A percentile compares a stretch with the other conserved stretches of the same genome.
Conservation (phyloP, 2,329 filamentous ascomycete species). For the Penicillium sp. region DNA sequence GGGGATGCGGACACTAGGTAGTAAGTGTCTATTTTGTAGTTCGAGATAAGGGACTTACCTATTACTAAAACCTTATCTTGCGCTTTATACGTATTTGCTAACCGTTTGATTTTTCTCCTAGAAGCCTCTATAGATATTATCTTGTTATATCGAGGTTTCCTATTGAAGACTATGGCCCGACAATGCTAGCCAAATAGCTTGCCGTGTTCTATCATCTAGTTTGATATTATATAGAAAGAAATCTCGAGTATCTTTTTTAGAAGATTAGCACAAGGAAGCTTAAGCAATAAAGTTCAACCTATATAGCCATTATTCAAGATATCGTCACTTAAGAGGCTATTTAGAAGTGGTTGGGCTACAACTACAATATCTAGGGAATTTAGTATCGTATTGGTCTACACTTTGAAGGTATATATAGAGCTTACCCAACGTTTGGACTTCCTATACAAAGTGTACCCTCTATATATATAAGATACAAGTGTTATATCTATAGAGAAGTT, state of each 20-base stretch:
- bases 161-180: slow-evolving; percentile 5
- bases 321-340: slow-evolving; percentile 6
- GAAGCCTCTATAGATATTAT: slow-evolving; percentile 8
- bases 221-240: slow-evolving; percentile 3
- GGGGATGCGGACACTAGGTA: slow-evolving; percentile 8
- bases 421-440: slow-evolving; percentile 6
- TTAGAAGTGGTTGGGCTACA: slow-evolving; percentile 3
- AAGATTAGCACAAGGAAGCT: background rate
- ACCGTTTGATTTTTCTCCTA: slow-evolving; percentile 5
- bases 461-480: slow-evolving; percentile 10
- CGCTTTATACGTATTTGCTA: slow-evolving; percentile 6
- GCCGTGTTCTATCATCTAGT: slow-evolving; percentile 4
- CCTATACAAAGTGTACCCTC: slow-evolving; percentile 11
- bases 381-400: background rate
- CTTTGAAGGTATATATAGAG: background rate
- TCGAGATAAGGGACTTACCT: slow-evolving; percentile 1
- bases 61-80: slow-evolving; percentile 7
- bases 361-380: slow-evolving; percentile 4
- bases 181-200: slow-evolving; percentile 4
- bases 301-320: slow-evolving; percentile 6
- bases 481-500: slow-evolving; percentile 13
- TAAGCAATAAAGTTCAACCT: background rate
- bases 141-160: background rate
- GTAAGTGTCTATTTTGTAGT: slow-evolving; percentile 6
- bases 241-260: slow-evolving; percentile 4